Percentiles rank a stretch among this genome's conserved stretches.
Conservation (phyloP, 768 basidiomycete genomes). For the Hericium rajendrae region DNA sequence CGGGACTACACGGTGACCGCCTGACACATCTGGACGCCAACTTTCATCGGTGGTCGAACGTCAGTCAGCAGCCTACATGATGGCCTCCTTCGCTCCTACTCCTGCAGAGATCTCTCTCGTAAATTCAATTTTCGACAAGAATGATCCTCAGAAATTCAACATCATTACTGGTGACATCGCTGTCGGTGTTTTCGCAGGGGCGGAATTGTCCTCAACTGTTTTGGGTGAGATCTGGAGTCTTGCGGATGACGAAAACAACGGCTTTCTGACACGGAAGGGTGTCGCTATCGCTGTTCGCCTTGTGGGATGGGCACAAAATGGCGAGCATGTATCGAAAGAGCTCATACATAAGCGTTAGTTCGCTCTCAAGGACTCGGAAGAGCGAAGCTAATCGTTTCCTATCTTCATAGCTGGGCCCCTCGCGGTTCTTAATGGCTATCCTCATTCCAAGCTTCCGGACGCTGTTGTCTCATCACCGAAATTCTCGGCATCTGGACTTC, state of each 20-base stretch:
- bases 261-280: conserved; percentile 81
- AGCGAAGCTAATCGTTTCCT: conserved; percentile 8
- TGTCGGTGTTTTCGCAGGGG: conserved; percentile 75
- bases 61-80: background rate
- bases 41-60: background rate
- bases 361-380: background rate
- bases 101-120: conserved; percentile 48
- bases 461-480: conserved; percentile 41
- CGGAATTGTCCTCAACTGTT: conserved; percentile 64
- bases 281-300: conserved; percentile 84
- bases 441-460: conserved; percentile 39
- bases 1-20: too few relatives aligned
- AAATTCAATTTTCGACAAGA: conserved; percentile 60
- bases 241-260: conserved; percentile 89
- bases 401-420: conserved; percentile 63
- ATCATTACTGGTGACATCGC: conserved; percentile 88
- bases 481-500: conserved; percentile 46
- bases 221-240: conserved; percentile 93
- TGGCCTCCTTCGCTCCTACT: conserved; percentile 31
- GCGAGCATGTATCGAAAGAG: conserved; percentile 53
- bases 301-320: conserved; percentile 89
- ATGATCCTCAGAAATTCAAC: conserved; percentile 72
- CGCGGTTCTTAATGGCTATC: conserved; percentile 67
- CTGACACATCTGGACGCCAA: too few relatives aligned
- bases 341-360: conserved; percentile 63